Conservation (phyloP, 805 yeast species). For the Starmerella khaoyaiensis region DNA sequence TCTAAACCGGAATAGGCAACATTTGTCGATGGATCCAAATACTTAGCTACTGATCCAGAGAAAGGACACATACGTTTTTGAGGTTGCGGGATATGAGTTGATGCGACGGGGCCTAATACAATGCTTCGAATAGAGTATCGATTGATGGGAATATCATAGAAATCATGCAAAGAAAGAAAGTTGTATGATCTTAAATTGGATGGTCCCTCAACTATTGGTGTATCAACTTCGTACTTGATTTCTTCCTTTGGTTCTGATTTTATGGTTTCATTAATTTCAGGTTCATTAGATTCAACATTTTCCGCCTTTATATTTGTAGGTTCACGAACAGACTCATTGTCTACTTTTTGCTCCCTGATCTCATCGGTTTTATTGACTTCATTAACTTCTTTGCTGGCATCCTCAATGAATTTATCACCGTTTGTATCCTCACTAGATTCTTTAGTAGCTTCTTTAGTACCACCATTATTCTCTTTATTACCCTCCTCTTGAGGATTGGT, state of each 20-base stretch:
- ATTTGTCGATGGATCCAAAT: constrained; percentile 78
- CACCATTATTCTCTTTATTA: too few relatives aligned
- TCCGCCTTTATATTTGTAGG: neutral
- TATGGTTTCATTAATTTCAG: neutral
- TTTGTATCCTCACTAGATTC: constrained; percentile 22
- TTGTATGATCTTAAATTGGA: constrained; percentile 21
- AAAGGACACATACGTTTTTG: constrained; percentile 53
- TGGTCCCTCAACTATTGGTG: constrained; percentile 12
- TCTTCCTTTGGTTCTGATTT: neutral
- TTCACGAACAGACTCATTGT: neutral
- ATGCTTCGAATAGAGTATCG: constrained; percentile 24
- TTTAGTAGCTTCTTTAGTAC: neutral
- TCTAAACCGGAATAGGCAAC: constrained; percentile 76
- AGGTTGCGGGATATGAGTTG: constrained; percentile 26
- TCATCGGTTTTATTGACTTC: constrained; percentile 19
- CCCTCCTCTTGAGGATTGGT: too few relatives aligned
- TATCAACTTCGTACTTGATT: neutral
- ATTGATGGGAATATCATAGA: constrained; percentile 25
- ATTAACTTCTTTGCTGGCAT: constrained; percentile 29
- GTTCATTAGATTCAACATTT: neutral
- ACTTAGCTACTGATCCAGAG: constrained; percentile 66
- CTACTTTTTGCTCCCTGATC: neutral
- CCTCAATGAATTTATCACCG: constrained; percentile 27
- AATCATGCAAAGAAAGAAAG: constrained; percentile 41
- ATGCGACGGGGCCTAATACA: constrained; percentile 49